Evolutionary conservation across 169 alveolate species (phyloP).

Genomic region (Cryptosporidium meleagridis): DNA sequence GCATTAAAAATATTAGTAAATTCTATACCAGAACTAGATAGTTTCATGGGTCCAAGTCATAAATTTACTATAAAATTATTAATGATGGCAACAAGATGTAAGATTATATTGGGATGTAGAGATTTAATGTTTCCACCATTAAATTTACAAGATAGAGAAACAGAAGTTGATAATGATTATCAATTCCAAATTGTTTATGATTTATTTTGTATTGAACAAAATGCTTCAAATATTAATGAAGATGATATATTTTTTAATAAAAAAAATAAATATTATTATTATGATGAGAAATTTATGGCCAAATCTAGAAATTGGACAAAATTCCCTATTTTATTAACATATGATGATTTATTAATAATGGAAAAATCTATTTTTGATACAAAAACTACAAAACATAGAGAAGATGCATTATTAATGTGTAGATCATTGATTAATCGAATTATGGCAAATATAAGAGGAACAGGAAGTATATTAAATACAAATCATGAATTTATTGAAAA

Average conservation of each 20-base stretch:
- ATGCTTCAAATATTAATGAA: conserved; percentile 10
- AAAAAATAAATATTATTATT: neutral
- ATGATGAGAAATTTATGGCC: conserved; percentile 4
- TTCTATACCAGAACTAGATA: conserved; percentile 65
- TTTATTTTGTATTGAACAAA: conserved; percentile 51
- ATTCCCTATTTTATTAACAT: conserved; percentile 47
- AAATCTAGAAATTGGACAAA: conserved; percentile 48
- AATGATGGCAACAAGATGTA: conserved; percentile 74
- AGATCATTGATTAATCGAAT: conserved; percentile 52
- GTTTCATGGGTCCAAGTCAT: conserved; percentile 66
- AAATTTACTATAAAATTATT: conserved; percentile 58
- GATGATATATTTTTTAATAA: neutral
- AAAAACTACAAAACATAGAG: conserved; percentile 45
- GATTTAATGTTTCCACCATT: conserved; percentile 74
- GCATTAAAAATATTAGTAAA: conserved; percentile 51
- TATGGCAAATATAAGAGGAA: conserved; percentile 63
- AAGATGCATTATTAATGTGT: conserved; percentile 61
- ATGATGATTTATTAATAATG: conserved; percentile 73
- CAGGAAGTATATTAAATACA: conserved; percentile 14
- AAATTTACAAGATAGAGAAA: conserved; percentile 64
- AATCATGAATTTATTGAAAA: neutral
- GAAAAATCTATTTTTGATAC: conserved; percentile 70
- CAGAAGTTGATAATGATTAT: conserved; percentile 50
- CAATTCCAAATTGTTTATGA: conserved; percentile 68
- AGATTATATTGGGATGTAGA: conserved; percentile 55